A percentile compares a stretch with the other conserved stretches of the same genome.
Conservation (phyloP, 345 rosid species). For the Eucalyptus regnans region DNA sequence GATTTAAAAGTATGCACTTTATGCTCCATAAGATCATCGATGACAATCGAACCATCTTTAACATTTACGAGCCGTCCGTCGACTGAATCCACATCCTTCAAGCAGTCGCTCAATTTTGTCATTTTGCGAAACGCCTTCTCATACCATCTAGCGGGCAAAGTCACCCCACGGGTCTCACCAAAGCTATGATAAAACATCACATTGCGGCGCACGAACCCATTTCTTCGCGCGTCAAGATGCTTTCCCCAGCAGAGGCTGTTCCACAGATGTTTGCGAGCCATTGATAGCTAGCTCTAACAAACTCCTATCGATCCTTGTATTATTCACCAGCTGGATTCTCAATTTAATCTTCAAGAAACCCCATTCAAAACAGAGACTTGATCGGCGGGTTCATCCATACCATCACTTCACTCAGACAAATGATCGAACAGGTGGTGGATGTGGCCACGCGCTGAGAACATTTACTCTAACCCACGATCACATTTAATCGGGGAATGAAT, state of each 20-base stretch:
- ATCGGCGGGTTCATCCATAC: background rate
- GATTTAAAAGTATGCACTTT: slow-evolving; percentile 51
- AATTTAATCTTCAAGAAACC: background rate
- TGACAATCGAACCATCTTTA: slow-evolving; percentile 20
- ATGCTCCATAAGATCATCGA: slow-evolving; percentile 16
- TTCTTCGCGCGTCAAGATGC: background rate
- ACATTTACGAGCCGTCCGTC: slow-evolving; percentile 42
- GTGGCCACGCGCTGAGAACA: background rate
- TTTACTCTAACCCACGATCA: rapidly evolving
- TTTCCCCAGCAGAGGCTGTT: background rate
- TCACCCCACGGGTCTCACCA: background rate
- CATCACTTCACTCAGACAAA: background rate
- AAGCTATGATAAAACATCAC: background rate
- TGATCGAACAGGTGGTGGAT: background rate
- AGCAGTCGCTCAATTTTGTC: slow-evolving; percentile 21
- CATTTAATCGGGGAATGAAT: background rate
- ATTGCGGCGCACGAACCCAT: background rate
- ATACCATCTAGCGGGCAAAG: slow-evolving; percentile 33
- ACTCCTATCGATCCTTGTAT: background rate
- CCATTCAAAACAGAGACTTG: background rate
- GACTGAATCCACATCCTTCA: slow-evolving; percentile 33
- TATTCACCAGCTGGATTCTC: background rate
- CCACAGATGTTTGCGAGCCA: background rate
- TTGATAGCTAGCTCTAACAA: background rate
- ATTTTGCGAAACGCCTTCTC: slow-evolving; percentile 31